Percentiles rank a stretch among this genome's conserved stretches.
Conservation (phyloP, 352 stramenopile genomes). For the Globisporangium parvum region DNA sequence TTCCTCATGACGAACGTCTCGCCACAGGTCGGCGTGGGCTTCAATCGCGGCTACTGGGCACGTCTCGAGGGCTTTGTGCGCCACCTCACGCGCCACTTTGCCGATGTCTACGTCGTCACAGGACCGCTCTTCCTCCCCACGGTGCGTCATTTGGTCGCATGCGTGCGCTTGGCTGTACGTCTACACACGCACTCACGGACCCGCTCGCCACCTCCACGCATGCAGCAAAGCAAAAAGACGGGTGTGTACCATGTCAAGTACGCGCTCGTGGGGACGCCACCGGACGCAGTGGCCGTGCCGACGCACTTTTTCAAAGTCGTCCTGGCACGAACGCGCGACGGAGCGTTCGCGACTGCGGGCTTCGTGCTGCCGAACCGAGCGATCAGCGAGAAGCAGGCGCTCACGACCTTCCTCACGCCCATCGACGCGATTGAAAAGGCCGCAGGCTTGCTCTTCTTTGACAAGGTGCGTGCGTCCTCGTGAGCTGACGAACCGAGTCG, state of each 20-base stretch:
- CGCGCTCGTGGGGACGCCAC: slow-evolving; percentile 77
- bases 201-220: not conserved
- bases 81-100: slow-evolving; percentile 69
- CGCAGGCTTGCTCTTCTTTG: slow-evolving; percentile 91
- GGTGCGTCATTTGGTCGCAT: slow-evolving; percentile 18
- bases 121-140: slow-evolving; percentile 91
- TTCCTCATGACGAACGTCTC: slow-evolving; percentile 96
- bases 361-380: slow-evolving; percentile 93
- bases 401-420: slow-evolving; percentile 84
- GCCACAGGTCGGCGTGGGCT: slow-evolving; percentile 84
- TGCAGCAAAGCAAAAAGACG: slow-evolving; percentile 58
- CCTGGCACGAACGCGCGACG: slow-evolving; percentile 43
- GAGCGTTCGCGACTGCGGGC: slow-evolving; percentile 74
- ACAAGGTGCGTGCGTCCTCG: slow-evolving; percentile 45
- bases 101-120: slow-evolving; percentile 88
- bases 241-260: slow-evolving; percentile 69
- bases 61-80: slow-evolving; percentile 84
- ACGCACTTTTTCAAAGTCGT: slow-evolving; percentile 98
- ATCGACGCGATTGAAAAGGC: slow-evolving; percentile 91
- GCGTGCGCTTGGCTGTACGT: not conserved
- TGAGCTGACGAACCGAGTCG: not conserved
- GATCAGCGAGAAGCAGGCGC: slow-evolving; percentile 68
- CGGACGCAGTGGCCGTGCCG: slow-evolving; percentile 86
- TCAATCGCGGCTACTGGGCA: slow-evolving; percentile 88
- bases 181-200: not conserved